phyloP scores from a whole-genome alignment of 164 flowering plant species.

The Saururus chinensis region DNA sequence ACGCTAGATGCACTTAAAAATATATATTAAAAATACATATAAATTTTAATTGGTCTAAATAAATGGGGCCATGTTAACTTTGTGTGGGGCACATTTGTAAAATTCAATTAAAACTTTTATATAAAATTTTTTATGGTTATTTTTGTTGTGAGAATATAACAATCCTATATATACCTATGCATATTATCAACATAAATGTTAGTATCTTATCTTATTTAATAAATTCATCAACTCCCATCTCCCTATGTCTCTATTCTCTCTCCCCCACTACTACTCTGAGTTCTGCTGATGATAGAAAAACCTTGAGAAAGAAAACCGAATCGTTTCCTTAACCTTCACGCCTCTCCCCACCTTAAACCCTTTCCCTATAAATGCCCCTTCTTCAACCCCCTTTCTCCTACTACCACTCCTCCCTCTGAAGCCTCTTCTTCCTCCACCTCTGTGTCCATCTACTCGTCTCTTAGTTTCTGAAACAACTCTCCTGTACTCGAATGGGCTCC shows the following conservation, averaged over 20 bases:
- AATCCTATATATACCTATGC: no score
- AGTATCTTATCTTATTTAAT: no score
- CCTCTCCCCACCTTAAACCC: constrained; percentile 8
- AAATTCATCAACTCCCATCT: no score
- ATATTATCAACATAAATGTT: no score
- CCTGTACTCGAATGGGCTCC: constrained; percentile 24
- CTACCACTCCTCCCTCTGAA: not conserved
- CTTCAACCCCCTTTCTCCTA: not conserved
- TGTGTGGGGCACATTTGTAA: no score
- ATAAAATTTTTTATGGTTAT: no score
- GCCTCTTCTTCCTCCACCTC: not conserved
- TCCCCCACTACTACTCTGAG: not conserved
- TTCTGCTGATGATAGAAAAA: constrained; percentile 8
- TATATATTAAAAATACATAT: no score
- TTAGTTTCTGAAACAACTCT: not conserved
- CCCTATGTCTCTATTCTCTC: not conserved
- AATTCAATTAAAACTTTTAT: no score
- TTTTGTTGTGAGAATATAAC: no score
- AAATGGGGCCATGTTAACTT: no score
- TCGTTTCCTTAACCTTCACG: constrained; percentile 34
- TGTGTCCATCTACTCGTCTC: not conserved
- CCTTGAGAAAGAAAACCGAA: constrained; percentile 31
- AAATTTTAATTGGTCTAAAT: no score
- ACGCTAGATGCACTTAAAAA: no score
- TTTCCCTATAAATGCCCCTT: constrained; percentile 7